phyloP scores from a whole-genome alignment of 768 basidiomycete species.

The Leccinum broughii region DNA sequence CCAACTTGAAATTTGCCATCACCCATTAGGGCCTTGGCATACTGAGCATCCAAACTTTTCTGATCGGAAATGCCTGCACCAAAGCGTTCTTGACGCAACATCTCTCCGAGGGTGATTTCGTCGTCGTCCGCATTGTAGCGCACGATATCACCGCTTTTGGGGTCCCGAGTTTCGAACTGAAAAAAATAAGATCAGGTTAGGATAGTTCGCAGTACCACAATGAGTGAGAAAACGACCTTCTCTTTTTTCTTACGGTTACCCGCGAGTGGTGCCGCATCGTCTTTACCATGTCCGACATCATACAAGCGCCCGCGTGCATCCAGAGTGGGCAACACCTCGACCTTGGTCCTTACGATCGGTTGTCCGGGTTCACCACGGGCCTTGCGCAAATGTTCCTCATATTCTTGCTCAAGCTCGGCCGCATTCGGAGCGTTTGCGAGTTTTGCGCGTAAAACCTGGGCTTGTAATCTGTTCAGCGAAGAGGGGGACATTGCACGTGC shows the following conservation, averaged over 20 bases:
- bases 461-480: conserved; percentile 89
- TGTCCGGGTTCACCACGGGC: conserved; percentile 45
- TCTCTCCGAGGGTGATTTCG: conserved; percentile 78
- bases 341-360: conserved; percentile 51
- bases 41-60: conserved; percentile 87
- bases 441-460: conserved; percentile 88
- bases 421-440: conserved; percentile 82
- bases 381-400: conserved; percentile 66
- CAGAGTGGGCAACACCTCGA: conserved; percentile 87
- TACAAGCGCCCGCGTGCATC: conserved; percentile 85
- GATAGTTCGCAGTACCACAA: not conserved
- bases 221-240: conserved; percentile 42
- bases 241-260: conserved; percentile 83
- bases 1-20: conserved; percentile 86
- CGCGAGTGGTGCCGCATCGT: conserved; percentile 48
- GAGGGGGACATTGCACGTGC: conserved; percentile 64
- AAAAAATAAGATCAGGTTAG: not conserved
- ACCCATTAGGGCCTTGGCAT: conserved; percentile 83
- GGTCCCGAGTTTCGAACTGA: conserved; percentile 86
- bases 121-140: conserved; percentile 93
- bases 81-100: conserved; percentile 91
- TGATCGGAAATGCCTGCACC: conserved; percentile 87
- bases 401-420: conserved; percentile 76
- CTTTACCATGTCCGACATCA: conserved; percentile 82
- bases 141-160: conserved; percentile 85